phyloP scores from a whole-genome alignment of 139 green algal species.

The Micromonas commoda region DNA sequence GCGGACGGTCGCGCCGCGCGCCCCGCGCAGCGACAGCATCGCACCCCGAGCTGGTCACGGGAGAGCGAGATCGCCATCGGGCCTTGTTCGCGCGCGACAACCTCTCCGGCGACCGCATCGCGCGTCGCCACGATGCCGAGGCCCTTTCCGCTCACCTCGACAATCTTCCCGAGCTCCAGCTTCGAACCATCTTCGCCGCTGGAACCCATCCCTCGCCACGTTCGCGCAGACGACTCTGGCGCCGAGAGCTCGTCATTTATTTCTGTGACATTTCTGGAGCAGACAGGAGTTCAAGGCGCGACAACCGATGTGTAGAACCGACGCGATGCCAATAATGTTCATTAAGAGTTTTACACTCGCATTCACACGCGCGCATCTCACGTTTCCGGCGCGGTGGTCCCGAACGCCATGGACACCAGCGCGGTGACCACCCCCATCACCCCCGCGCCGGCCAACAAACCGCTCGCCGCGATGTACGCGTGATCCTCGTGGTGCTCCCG shows the following conservation, averaged over 20 bases:
- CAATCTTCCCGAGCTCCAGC: neutral
- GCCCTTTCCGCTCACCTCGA: neutral
- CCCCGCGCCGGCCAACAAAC: slow-evolving; percentile 12
- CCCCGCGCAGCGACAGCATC: neutral
- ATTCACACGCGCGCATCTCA: too few species aligned
- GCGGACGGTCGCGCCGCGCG: too few species aligned
- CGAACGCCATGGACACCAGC: neutral
- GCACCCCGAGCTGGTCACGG: neutral
- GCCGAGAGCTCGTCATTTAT: too few species aligned
- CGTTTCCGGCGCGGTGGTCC: too few species aligned
- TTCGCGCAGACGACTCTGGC: too few species aligned
- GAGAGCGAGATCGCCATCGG: neutral
- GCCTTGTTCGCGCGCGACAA: neutral
- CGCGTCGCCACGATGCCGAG: neutral
- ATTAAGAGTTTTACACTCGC: neutral
- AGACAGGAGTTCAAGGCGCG: too few species aligned
- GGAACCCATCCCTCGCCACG: too few species aligned
- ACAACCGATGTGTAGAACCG: too few species aligned
- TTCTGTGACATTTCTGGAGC: too few species aligned
- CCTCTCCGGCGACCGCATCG: neutral
- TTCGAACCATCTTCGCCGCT: too few species aligned
- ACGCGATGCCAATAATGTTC: too few species aligned
- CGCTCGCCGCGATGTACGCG: neutral
- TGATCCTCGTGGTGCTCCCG: neutral
- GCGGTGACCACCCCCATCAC: slow-evolving; percentile 8